phyloP scores from a whole-genome alignment of 2,329 filamentous ascomycete genomes.

The Colletotrichum navitas region DNA sequence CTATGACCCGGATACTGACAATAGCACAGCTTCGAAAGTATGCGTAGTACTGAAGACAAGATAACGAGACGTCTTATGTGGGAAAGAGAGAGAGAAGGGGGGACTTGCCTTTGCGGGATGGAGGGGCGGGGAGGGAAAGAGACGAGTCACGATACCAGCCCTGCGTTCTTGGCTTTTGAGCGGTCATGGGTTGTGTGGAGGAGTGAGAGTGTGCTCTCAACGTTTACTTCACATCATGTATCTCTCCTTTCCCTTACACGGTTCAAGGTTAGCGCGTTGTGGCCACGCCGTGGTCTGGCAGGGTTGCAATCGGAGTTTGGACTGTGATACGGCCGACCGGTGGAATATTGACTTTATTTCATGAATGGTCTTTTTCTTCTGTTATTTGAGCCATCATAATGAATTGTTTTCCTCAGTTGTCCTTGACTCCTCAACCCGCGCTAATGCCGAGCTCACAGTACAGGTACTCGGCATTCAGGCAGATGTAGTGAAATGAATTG shows the following conservation, averaged over 20 bases:
- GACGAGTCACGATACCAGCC: conserved; percentile 29
- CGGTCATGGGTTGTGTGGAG: conserved; percentile 18
- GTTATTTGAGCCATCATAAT: not conserved
- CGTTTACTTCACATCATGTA: conserved; percentile 2
- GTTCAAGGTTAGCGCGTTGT: conserved; percentile 27
- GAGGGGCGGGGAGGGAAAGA: conserved; percentile 1
- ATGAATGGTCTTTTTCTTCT: conserved; percentile 1
- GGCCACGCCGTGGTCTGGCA: conserved; percentile 13
- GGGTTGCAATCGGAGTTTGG: conserved; percentile 33
- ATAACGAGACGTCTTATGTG: not conserved
- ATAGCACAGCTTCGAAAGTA: conserved; percentile 35
- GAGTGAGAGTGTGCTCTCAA: not conserved
- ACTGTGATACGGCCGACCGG: conserved; percentile 23
- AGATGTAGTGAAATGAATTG: not conserved
- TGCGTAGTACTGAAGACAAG: conserved; percentile 11
- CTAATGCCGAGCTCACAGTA: not conserved
- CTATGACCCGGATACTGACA: conserved; percentile 10
- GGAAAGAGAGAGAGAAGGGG: not conserved
- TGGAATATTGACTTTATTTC: conserved; percentile 23
- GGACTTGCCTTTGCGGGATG: not conserved
- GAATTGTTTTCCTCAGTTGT: not conserved
- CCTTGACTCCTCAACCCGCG: not conserved
- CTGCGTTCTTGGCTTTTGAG: conserved; percentile 16
- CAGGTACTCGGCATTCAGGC: too few relatives aligned
- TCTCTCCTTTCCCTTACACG: not conserved